These are phyloP conservation scores for Lepidium didymum DNA, from an alignment of 345 rosid genomes.

Conservation along the genomic window DNA sequence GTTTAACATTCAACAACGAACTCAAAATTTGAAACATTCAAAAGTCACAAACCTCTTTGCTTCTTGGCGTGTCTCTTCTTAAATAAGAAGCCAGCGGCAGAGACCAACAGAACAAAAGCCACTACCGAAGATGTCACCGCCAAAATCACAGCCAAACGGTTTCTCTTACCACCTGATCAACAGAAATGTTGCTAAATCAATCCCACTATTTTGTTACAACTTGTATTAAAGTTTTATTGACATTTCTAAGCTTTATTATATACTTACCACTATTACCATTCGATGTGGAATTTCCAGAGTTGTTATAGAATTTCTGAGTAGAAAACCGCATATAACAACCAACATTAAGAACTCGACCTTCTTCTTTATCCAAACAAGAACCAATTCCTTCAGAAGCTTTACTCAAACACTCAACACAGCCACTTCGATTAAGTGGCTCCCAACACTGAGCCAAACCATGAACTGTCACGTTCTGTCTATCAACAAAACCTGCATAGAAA, in stretches of 20 bases:
- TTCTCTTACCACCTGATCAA: constrained; percentile 31
- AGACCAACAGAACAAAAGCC: constrained; percentile 46
- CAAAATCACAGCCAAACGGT: constrained; percentile 41
- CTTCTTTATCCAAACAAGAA: constrained; percentile 49
- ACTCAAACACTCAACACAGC: constrained; percentile 47
- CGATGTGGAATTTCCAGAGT: constrained; percentile 34
- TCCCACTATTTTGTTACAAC: background rate
- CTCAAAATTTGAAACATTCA: background rate
- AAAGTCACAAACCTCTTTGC: constrained; percentile 40
- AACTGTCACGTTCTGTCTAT: constrained; percentile 47
- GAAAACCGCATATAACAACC: constrained; percentile 88
- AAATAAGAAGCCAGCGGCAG: constrained; percentile 32
- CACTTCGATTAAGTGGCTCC: constrained; percentile 44
- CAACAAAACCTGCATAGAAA: constrained; percentile 54
- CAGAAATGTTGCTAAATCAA: background rate
- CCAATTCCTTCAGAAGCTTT: constrained; percentile 35
- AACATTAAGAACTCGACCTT: constrained; percentile 61
- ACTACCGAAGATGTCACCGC: constrained; percentile 41
- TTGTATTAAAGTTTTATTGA: background rate
- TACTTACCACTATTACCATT: constrained; percentile 33
- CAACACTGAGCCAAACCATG: constrained; percentile 92
- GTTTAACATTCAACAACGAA: background rate
- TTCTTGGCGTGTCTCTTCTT: constrained; percentile 37
- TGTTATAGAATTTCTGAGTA: constrained; percentile 54
- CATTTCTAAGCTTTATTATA: background rate